These are phyloP conservation scores for Paradendryphiella salina DNA, from an alignment of 2,329 filamentous ascomycete species.

Conservation along the genomic window DNA sequence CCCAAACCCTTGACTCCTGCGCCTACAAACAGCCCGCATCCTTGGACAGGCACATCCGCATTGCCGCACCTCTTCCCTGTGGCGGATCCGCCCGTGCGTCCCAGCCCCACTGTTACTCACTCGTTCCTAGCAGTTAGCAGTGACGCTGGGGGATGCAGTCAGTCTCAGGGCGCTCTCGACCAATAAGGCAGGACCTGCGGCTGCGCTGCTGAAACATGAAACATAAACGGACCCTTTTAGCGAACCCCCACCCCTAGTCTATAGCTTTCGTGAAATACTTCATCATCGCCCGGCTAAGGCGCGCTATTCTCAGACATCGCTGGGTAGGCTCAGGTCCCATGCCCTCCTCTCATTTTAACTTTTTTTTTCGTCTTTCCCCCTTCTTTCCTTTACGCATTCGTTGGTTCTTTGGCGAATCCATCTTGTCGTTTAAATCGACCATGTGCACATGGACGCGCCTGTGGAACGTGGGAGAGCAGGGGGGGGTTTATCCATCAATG, in stretches of 20 bases:
- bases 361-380: too few relatives aligned
- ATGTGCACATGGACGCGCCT: constrained; percentile 9
- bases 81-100: constrained; percentile 23
- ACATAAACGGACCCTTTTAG: constrained; percentile 32
- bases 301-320: constrained; percentile 30
- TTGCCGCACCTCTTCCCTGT: constrained; percentile 34
- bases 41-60: constrained; percentile 18
- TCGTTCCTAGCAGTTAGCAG: constrained; percentile 17
- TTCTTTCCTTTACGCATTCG: not conserved
- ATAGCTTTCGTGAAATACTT: constrained; percentile 19
- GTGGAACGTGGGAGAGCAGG: constrained; percentile 15
- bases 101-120: constrained; percentile 15
- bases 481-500: constrained; percentile 11
- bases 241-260: constrained; percentile 17
- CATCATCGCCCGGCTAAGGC: constrained; percentile 26
- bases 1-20: constrained; percentile 5
- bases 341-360: constrained; percentile 36
- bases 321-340: constrained; percentile 35
- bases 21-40: constrained; percentile 10
- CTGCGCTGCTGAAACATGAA: constrained; percentile 35
- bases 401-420: not conserved
- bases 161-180: constrained; percentile 25
- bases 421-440: not conserved
- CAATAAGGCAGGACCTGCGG: constrained; percentile 27
- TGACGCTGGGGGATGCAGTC: constrained; percentile 22